These are phyloP conservation scores for Pecoramyces ruminantium DNA, from an alignment of 192 early-diverging fungal species.

Conservation along the genomic window DNA sequence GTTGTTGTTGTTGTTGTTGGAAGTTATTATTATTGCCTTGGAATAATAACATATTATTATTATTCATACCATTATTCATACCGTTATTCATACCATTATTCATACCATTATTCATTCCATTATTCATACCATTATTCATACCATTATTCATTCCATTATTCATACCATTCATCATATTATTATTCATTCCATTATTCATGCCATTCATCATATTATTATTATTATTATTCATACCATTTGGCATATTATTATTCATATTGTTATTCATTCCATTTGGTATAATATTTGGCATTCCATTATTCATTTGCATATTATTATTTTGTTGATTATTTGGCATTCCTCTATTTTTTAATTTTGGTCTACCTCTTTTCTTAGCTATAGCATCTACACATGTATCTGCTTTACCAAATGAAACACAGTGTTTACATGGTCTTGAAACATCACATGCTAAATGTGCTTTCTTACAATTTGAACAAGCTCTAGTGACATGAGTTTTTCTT, in stretches of 20 bases:
- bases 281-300: neutral
- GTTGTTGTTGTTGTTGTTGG: too few relatives aligned
- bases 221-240: neutral
- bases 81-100: neutral
- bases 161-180: neutral
- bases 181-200: neutral
- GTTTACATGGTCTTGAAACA: slow-evolving; percentile 57
- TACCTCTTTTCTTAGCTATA: slow-evolving; percentile 72
- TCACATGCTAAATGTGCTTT: slow-evolving; percentile 77
- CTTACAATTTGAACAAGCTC: slow-evolving; percentile 81
- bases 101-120: neutral
- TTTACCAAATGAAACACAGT: slow-evolving; percentile 55
- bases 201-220: neutral
- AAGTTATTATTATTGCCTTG: too few relatives aligned
- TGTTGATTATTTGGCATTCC: neutral
- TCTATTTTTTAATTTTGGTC: slow-evolving; percentile 55
- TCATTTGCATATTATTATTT: neutral
- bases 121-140: neutral
- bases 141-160: neutral
- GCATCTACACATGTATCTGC: slow-evolving; percentile 70
- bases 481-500: slow-evolving; percentile 57
- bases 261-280: neutral
- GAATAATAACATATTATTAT: neutral
- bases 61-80: neutral
- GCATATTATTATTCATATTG: neutral